These are phyloP conservation scores for Bidens hawaiensis DNA, from an alignment of 140 eudicot species.

Conservation along the genomic window DNA sequence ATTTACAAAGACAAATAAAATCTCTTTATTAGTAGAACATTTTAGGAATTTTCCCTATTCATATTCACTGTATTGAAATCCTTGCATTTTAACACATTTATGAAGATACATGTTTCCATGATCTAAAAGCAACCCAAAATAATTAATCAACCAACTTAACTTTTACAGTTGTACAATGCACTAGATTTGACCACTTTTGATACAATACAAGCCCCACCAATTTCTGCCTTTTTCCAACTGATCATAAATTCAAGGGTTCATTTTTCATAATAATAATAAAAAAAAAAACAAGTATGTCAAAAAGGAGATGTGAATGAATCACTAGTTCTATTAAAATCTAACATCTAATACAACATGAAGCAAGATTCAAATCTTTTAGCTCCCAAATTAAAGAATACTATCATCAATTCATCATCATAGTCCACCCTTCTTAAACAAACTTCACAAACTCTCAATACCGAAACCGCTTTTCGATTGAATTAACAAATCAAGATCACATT, in stretches of 20 bases:
- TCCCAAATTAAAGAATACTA: conserved; percentile 30
- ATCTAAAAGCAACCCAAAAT: too few relatives aligned
- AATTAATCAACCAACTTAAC: too few relatives aligned
- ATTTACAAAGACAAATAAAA: too few relatives aligned
- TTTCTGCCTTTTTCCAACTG: background rate
- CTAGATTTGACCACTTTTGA: too few relatives aligned
- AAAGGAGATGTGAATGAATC: conserved; percentile 17
- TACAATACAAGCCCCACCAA: too few relatives aligned
- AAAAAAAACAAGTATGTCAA: background rate
- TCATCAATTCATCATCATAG: conserved; percentile 22
- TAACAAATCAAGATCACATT: conserved; percentile 14
- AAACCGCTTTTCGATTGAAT: background rate
- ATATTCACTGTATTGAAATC: too few relatives aligned
- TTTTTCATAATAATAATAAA: background rate
- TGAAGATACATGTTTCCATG: too few relatives aligned
- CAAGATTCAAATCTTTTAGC: conserved; percentile 22
- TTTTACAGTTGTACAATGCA: too few relatives aligned
- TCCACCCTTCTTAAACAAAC: conserved; percentile 17
- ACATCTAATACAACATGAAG: conserved; percentile 25
- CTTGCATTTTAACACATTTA: too few relatives aligned
- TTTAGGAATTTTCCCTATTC: too few relatives aligned
- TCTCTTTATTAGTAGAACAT: too few relatives aligned
- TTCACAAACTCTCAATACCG: conserved; percentile 13
- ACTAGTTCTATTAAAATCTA: conserved; percentile 11
- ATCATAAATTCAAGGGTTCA: background rate